A percentile compares a stretch with the other conserved stretches of the same genome.
phyloP scores from a whole-genome alignment of 768 basidiomycete species.

The Termitomyces sp. region DNA sequence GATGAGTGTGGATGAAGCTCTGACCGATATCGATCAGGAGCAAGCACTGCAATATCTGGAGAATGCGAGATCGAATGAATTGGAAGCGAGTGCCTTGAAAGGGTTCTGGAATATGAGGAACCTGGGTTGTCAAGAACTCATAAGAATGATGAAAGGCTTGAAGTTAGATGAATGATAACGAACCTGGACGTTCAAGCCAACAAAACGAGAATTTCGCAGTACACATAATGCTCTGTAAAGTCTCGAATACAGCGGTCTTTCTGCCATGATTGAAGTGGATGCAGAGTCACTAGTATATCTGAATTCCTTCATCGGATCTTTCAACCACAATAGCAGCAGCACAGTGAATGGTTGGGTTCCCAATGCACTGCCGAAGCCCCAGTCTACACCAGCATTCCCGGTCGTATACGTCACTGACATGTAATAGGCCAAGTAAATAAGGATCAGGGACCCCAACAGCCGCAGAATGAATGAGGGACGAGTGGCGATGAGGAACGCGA shows the following conservation, averaged over 20 bases:
- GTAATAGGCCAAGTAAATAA: slow-evolving; percentile 1
- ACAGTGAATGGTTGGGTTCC: neutral
- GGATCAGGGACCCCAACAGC: neutral
- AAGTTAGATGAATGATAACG: neutral
- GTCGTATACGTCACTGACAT: neutral
- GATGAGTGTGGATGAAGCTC: slow-evolving; percentile 2
- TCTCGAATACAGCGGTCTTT: neutral
- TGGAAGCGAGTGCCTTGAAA: neutral
- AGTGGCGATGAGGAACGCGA: slow-evolving; percentile 1
- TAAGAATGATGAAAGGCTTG: neutral
- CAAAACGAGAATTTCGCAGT: neutral
- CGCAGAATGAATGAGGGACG: neutral
- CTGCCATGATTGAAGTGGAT: neutral
- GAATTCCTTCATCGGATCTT: slow-evolving; percentile 1
- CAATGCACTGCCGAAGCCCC: neutral
- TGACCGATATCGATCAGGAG: slow-evolving; percentile 1
- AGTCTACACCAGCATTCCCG: neutral
- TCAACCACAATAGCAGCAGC: neutral
- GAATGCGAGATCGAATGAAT: neutral
- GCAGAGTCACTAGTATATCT: neutral
- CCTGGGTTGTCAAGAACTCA: neutral
- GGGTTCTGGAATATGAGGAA: neutral
- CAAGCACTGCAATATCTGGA: neutral
- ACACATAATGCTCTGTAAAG: neutral
- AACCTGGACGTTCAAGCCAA: slow-evolving; percentile 5